Evolutionary conservation across 805 yeast species (phyloP), one percentile per base, ranked within the genome.

Genomic region (Debaryomyces prosopidis): DNA sequence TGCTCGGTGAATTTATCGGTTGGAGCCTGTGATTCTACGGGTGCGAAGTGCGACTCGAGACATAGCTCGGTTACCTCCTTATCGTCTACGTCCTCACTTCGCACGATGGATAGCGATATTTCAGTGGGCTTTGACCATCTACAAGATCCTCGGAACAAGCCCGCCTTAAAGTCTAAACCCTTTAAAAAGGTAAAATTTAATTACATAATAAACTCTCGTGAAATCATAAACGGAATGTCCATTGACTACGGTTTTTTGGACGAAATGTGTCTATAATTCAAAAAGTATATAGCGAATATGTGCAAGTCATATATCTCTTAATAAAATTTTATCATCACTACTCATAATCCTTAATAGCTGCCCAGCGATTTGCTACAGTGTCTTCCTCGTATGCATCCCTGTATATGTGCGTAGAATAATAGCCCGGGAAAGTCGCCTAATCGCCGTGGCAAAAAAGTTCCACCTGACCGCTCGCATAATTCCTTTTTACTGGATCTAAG

Each of bases 201-300:
- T 47, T 62, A 59, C 52, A 66, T 70, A 28, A 67, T 76, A 40
- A 72, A 68, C 43, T 66, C 75, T 6, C 63, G 81, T 45, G 80
- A 76, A 52, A 68, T 71, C 33, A 62, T 75, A 44, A 75, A 71
- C 46, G 77, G 73, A 16, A 64, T 65, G 23, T 60, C 69, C 20
- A 64, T 69, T 47, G 80, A 76, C 53, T 74, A 72, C 52, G 69
- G 69, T 50, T 69, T 63, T 45, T 59, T 72, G 47, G 77, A 72
- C 52, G 61, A 68, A 36, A 61, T 55, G 45, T 65, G 66, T 41
- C 55, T 65, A 41, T 64, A 54, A 55, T 23, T 14, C 8, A 2
- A 7, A 23, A 23, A 23, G 9, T 20, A 20, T 23, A 23, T 23
- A 23, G 10, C 26, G 9, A 23, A 4, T 23, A 23, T 23, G 26